Conservation (phyloP, 2,329 filamentous ascomycete species). For the Acarospora socialis region DNA sequence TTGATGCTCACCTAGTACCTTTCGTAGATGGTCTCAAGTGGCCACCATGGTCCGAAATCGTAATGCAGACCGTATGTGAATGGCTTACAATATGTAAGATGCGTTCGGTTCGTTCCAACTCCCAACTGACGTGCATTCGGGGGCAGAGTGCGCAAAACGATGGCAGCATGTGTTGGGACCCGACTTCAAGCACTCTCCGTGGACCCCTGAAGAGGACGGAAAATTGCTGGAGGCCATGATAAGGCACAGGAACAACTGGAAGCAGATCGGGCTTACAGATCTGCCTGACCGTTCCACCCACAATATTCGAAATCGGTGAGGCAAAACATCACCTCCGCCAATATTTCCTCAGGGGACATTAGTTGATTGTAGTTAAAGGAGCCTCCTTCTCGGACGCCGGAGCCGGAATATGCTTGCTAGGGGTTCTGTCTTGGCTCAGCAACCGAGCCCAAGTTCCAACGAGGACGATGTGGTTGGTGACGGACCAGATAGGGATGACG, state of each 20-base stretch:
- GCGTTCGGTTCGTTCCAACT: no score
- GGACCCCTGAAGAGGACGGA: constrained; percentile 23
- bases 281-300: constrained; percentile 26
- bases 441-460: no score
- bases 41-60: constrained; percentile 25
- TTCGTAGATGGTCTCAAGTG: constrained; percentile 29
- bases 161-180: constrained; percentile 33
- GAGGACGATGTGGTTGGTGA: no score
- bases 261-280: constrained; percentile 22
- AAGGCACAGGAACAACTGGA: constrained; percentile 25
- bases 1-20: no score
- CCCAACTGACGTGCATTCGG: neutral
- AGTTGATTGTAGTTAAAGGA: no score
- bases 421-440: no score
- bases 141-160: constrained; percentile 32
- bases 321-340: no score
- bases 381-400: no score
- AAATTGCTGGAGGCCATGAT: constrained; percentile 21
- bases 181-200: constrained; percentile 26
- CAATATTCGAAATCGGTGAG: constrained; percentile 25
- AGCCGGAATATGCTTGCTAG: no score
- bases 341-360: no score
- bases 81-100: no score
- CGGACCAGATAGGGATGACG: no score
- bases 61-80: constrained; percentile 27